Conservation (phyloP, 1,139 yeast genomes). For the Diutina ranongensis region DNA sequence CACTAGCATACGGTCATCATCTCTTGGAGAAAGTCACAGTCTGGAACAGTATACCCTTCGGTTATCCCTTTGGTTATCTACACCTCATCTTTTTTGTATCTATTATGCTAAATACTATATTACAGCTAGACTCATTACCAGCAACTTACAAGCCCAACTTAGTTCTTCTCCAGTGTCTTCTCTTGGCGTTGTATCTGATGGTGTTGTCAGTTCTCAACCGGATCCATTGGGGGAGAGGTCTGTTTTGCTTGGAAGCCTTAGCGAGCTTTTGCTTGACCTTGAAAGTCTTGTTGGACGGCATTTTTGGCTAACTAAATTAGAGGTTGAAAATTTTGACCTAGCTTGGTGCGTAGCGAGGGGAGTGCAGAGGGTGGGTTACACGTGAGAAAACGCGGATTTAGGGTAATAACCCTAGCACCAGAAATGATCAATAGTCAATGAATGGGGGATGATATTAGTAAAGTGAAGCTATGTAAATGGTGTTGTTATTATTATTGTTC, state of each 20-base stretch:
- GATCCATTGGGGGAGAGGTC: conserved; percentile 99
- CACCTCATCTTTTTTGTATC: background rate
- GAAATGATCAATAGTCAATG: too few species aligned
- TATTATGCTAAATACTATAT: conserved; percentile 1
- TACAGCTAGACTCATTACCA: conserved; percentile 3
- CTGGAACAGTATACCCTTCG: too few species aligned
- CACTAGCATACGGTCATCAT: too few species aligned
- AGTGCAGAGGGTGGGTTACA: too few species aligned
- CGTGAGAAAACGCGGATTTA: too few species aligned
- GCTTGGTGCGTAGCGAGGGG: background rate
- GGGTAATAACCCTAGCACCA: background rate
- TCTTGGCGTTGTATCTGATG: conserved; percentile 98
- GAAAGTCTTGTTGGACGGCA: conserved; percentile 91
- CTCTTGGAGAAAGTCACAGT: background rate
- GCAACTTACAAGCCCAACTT: conserved; percentile 85
- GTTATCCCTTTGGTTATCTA: background rate
- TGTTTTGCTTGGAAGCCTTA: conserved; percentile 98
- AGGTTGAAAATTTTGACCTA: background rate
- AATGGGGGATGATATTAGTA: too few species aligned
- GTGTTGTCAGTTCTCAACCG: conserved; percentile 98
- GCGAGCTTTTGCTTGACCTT: conserved; percentile 98
- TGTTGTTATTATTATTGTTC: too few species aligned
- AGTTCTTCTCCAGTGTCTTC: conserved; percentile 99
- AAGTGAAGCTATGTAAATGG: too few species aligned
- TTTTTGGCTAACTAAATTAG: background rate